Percentiles rank a stretch among this genome's conserved stretches.
phyloP scores from a whole-genome alignment of 1,284 basidiomycete genomes.

The Takashimella koratensis region DNA sequence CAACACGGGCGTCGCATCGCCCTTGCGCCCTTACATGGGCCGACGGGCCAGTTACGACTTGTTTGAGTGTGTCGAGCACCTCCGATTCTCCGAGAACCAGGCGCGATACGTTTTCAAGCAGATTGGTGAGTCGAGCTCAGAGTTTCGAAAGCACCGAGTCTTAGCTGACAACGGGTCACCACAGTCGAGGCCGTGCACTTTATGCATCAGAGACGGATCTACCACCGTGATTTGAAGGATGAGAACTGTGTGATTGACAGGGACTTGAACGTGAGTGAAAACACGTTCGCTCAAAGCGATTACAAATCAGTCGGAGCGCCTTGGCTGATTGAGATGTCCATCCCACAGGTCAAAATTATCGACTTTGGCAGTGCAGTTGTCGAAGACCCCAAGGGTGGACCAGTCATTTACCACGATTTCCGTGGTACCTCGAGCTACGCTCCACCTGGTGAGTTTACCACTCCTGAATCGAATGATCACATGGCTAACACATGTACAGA shows the following conservation, averaged over 20 bases:
- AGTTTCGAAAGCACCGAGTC: background rate
- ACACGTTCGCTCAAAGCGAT: background rate
- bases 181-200: slow-evolving; percentile 74
- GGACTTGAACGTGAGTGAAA: slow-evolving; percentile 58
- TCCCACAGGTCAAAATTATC: slow-evolving; percentile 74
- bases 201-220: slow-evolving; percentile 70
- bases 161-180: background rate
- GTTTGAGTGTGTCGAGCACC: slow-evolving; percentile 89
- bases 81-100: slow-evolving; percentile 70
- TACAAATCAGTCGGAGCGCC: background rate
- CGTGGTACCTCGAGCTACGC: slow-evolving; percentile 52
- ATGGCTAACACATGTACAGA: slow-evolving; percentile 54
- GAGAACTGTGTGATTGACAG: slow-evolving; percentile 84
- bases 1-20: background rate
- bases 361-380: slow-evolving; percentile 88
- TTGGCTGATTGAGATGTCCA: no score
- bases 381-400: slow-evolving; percentile 62
- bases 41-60: slow-evolving; percentile 81
- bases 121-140: slow-evolving; percentile 50
- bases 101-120: slow-evolving; percentile 80
- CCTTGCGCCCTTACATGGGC: slow-evolving; percentile 55
- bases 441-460: slow-evolving; percentile 37
- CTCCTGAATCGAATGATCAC: background rate
- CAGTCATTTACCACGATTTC: slow-evolving; percentile 69
- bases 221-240: slow-evolving; percentile 90